These are phyloP conservation scores for Trichoderma koningiopsis DNA, from an alignment of 2,329 filamentous ascomycete species.

Conservation along the genomic window DNA sequence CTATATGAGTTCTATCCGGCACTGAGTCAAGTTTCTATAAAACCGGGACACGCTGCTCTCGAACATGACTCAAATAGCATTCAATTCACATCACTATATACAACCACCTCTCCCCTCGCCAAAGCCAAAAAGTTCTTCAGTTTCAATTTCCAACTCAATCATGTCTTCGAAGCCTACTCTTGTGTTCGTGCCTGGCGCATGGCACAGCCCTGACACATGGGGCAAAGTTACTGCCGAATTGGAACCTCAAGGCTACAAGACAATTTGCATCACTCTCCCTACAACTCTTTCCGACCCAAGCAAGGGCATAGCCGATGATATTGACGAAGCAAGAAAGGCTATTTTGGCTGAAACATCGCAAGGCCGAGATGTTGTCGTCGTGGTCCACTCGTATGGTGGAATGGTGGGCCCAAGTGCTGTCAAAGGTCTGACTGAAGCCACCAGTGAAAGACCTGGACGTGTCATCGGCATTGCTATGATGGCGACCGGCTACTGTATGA, in stretches of 20 bases:
- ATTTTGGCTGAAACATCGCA: constrained; percentile 41
- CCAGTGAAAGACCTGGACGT: constrained; percentile 34
- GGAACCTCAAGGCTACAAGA: constrained; percentile 38
- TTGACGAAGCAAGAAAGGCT: constrained; percentile 42
- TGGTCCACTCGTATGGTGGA: constrained; percentile 54
- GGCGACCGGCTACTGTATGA: constrained; percentile 46
- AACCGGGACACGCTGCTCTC: not conserved
- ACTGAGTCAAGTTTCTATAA: not conserved
- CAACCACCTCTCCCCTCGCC: not conserved
- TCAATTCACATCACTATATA: not conserved
- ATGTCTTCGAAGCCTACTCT: constrained; percentile 38
- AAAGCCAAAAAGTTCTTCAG: not conserved
- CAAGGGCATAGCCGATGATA: constrained; percentile 46
- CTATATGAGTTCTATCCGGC: not conserved
- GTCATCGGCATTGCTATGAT: constrained; percentile 50
- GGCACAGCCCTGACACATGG: constrained; percentile 48
- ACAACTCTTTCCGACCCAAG: constrained; percentile 40
- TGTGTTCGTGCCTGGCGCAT: constrained; percentile 51
- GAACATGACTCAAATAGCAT: not conserved
- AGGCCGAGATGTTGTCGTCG: constrained; percentile 48
- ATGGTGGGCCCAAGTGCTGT: constrained; percentile 50
- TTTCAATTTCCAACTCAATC: not conserved
- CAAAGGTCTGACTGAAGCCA: constrained; percentile 42
- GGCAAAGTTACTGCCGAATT: constrained; percentile 40
- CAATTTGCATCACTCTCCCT: constrained; percentile 43